Evolutionary conservation across 1,284 basidiomycete species (phyloP).

Genomic region (Ceratobasidium sp.): DNA sequence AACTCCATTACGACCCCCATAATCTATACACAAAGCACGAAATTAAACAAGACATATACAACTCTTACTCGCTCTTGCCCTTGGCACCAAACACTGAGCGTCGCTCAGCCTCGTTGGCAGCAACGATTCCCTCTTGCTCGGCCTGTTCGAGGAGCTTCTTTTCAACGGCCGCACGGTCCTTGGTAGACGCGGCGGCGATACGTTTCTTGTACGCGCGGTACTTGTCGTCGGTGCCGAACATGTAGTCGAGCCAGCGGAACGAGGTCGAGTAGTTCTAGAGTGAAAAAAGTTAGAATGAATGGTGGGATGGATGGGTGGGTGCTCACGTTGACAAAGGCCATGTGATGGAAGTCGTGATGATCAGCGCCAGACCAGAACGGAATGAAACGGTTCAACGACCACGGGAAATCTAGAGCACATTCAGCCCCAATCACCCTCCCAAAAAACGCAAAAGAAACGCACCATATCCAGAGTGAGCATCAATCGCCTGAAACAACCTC

Average conservation of each 20-base stretch:
- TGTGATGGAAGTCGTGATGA: slow-evolving; percentile 97
- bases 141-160: slow-evolving; percentile 70
- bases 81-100: slow-evolving; percentile 33
- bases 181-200: slow-evolving; percentile 63
- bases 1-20: slow-evolving; percentile 7
- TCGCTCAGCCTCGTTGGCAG: slow-evolving; percentile 73
- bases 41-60: slow-evolving; percentile 9
- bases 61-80: slow-evolving; percentile 29
- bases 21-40: slow-evolving; percentile 8
- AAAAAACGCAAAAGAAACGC: slow-evolving; percentile 52
- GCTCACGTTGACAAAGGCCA: slow-evolving; percentile 80
- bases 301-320: background rate
- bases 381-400: slow-evolving; percentile 94
- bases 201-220: slow-evolving; percentile 82
- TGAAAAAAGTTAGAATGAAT: background rate
- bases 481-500: slow-evolving; percentile 96
- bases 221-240: slow-evolving; percentile 89
- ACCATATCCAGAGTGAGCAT: slow-evolving; percentile 97
- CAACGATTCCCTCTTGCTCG: slow-evolving; percentile 78
- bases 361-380: slow-evolving; percentile 99
- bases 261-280: slow-evolving; percentile 86
- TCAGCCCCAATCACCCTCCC: background rate
- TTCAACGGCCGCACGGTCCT: slow-evolving; percentile 67
- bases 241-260: slow-evolving; percentile 91
- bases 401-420: slow-evolving; percentile 83